Evolutionary conservation across 345 rosid genomes (phyloP), one percentile per base, ranked within the genome.

Genomic region (Physaria fendleri): DNA sequence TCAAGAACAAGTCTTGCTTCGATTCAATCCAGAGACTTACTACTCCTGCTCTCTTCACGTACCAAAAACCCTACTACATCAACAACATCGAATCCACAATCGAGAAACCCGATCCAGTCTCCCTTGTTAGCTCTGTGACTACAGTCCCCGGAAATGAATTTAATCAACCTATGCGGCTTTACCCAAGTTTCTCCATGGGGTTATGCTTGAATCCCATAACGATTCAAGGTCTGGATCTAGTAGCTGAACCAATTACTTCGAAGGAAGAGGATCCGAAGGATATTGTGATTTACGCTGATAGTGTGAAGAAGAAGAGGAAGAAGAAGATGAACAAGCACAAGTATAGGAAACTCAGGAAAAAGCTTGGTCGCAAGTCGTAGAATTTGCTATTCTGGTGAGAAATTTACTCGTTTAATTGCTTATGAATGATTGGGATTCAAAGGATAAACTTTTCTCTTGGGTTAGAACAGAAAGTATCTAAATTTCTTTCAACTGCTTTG

Each of bases 261-360:
- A 71, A 56, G 18, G 74, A 69, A 25, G 37, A 69, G 35, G 63
- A 47, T 21, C 47, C 2, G 23, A 55, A 44, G 0, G 56, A 65
- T 8, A 1, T 45, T 0, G 67, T 71, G 45, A 5, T 84, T 63
- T 76, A 93, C 74, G 90, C 93, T 1, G 93, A 90, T 61, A 87
- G 93, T 57, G 93, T 84, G 77, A 90, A 91, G 85, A 91, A 91
- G 84, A 91, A 88, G 84, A 79, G 98, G 81, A 88, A 91, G 95
- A 88, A 76, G 83, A 91, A 88, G 88, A 91, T 85, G 96, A 91
- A 91, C 72, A 91, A 91, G 82, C 96, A 87, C 59, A 87, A 84
- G 83, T 84, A 79, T 42, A 78, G 79, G 79, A 87, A 85, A 78
- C 92, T 84, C 48, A 81, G 85, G 80, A 91, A 83, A 79, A 73